phyloP scores from a whole-genome alignment of 805 yeast species.

The Wickerhamomyces ciferrii region DNA sequence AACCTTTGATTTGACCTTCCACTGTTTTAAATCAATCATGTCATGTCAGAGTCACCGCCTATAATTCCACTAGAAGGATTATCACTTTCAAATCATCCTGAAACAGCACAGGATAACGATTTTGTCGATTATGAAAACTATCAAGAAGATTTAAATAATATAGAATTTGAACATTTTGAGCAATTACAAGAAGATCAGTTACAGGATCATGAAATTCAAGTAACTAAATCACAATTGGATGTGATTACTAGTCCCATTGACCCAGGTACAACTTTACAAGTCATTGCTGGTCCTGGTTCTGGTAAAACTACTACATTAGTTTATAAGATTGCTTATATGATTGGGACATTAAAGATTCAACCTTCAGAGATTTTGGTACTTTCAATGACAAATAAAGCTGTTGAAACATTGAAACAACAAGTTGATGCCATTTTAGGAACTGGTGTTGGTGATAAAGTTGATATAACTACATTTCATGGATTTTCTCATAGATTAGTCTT shows the following conservation, averaged over 20 bases:
- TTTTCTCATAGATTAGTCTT: conserved; percentile 47
- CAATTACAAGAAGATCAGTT: background rate
- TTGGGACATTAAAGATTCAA: conserved; percentile 27
- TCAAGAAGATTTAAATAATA: no score
- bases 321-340: conserved; percentile 43
- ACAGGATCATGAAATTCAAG: conserved; percentile 13
- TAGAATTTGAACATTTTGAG: no score
- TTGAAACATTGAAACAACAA: conserved; percentile 36
- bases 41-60: background rate
- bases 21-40: no score
- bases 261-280: conserved; percentile 37
- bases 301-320: conserved; percentile 65
- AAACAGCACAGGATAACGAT: background rate
- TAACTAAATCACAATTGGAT: conserved; percentile 40
- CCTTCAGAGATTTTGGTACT: conserved; percentile 58
- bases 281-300: conserved; percentile 70
- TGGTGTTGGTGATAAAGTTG: conserved; percentile 25
- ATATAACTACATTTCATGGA: conserved; percentile 59
- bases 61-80: background rate
- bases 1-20: no score
- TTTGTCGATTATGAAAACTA: no score
- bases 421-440: conserved; percentile 28
- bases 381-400: conserved; percentile 68
- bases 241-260: conserved; percentile 38
- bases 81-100: background rate